Conservation (phyloP, 305 asterid species). For the Fraxinus sp. region DNA sequence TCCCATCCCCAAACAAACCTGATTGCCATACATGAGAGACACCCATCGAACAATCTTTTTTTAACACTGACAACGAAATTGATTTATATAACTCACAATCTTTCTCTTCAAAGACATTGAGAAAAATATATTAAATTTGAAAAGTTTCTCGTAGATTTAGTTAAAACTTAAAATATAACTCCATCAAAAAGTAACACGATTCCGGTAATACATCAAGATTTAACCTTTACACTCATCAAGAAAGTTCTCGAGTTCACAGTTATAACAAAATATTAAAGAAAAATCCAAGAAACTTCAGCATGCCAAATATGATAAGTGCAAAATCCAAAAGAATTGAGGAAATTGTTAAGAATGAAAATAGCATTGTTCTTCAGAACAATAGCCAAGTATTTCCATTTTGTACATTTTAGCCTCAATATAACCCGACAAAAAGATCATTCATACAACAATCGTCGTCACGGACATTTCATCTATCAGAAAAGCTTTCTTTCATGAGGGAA, state of each 20-base stretch:
- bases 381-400: background rate
- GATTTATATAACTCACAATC: background rate
- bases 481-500: background rate
- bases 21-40: background rate
- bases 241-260: background rate
- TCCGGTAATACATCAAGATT: background rate
- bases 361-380: background rate
- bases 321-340: background rate
- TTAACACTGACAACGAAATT: background rate
- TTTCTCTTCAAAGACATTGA: background rate
- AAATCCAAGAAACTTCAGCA: background rate
- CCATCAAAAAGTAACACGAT: background rate
- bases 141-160: background rate
- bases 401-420: background rate
- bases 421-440: background rate
- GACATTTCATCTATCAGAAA: constrained; percentile 17
- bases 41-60: background rate
- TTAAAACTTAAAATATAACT: background rate
- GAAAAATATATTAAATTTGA: no score
- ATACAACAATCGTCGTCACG: constrained; percentile 6
- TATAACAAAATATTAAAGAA: background rate
- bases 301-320: background rate
- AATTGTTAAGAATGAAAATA: background rate
- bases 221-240: background rate
- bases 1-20: background rate